A percentile compares a stretch with the other conserved stretches of the same genome.
These are phyloP conservation scores for Solanum hybrid DNA, from an alignment of 305 asterid genomes.

Conservation along the genomic window DNA sequence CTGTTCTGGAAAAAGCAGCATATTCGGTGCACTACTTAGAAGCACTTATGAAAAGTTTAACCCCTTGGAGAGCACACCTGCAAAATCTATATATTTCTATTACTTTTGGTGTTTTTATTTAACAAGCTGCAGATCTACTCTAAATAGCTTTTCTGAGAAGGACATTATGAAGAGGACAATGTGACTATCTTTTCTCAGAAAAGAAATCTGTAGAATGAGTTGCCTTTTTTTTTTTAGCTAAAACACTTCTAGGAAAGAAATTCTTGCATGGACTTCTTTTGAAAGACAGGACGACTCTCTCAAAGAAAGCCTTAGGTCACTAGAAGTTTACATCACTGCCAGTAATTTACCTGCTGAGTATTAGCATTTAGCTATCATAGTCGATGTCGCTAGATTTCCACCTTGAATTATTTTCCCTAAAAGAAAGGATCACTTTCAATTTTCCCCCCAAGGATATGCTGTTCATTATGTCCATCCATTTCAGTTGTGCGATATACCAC, in stretches of 20 bases:
- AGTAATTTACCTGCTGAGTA: background rate
- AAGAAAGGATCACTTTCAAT: background rate
- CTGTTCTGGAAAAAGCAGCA: background rate
- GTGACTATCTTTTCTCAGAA: background rate
- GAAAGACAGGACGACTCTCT: background rate
- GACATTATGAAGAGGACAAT: background rate
- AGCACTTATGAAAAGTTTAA: background rate
- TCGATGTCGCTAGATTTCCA: background rate
- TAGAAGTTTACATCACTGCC: background rate
- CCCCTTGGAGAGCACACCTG: background rate
- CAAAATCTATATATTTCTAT: background rate
- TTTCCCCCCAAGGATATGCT: background rate
- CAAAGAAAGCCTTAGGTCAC: background rate
- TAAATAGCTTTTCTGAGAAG: background rate
- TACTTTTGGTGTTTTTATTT: background rate
- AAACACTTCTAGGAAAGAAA: background rate
- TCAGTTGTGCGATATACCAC: constrained; percentile 86
- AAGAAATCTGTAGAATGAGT: background rate
- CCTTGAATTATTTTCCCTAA: background rate
- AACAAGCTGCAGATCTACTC: background rate
- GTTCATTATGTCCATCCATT: constrained; percentile 18
- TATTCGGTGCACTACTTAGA: background rate
- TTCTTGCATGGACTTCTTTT: background rate
- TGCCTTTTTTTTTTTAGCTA: background rate
- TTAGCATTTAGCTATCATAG: background rate